A percentile compares a stretch with the other conserved stretches of the same genome.
Conservation (phyloP, 306 rosid genomes). For the Cyamopsis tetragonoloba region DNA sequence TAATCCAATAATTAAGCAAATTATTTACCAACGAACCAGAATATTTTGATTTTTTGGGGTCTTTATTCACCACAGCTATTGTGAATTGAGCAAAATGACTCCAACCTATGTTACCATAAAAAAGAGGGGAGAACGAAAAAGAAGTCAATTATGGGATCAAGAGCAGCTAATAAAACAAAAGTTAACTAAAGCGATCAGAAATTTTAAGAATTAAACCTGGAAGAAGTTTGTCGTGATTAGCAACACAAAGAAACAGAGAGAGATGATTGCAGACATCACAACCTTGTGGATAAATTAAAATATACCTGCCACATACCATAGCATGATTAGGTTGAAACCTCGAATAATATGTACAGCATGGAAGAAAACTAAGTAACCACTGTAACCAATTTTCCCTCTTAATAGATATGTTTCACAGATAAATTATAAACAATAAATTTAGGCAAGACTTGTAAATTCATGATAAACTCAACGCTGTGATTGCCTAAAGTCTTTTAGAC, state of each 20-base stretch:
- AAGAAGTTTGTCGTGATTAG: slow-evolving; percentile 98
- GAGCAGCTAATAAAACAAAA: neutral
- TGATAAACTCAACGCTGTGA: neutral
- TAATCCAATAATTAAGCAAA: slow-evolving; percentile 20
- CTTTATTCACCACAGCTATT: slow-evolving; percentile 94
- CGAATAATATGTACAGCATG: slow-evolving; percentile 4
- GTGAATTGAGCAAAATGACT: slow-evolving; percentile 99
- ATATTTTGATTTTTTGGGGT: slow-evolving; percentile 88
- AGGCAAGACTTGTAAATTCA: neutral
- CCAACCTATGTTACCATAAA: slow-evolving; percentile 62
- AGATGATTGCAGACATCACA: slow-evolving; percentile 98
- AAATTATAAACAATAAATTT: neutral
- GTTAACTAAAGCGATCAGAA: slow-evolving; percentile 12
- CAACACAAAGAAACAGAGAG: slow-evolving; percentile 95
- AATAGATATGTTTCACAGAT: neutral
- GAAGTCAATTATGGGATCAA: neutral
- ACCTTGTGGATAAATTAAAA: slow-evolving; percentile 96
- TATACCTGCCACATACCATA: slow-evolving; percentile 70
- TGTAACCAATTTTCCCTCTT: neutral
- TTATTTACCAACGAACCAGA: slow-evolving; percentile 66
- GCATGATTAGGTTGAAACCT: slow-evolving; percentile 26
- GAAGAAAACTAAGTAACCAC: neutral
- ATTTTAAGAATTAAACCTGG: slow-evolving; percentile 59
- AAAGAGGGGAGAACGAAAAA: slow-evolving; percentile 2
- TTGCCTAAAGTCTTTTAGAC: slow-evolving; percentile 8